A percentile compares a stretch with the other conserved stretches of the same genome.
Conservation (phyloP, 164 flowering plant species). For the Magnolia kwangsiensis region DNA sequence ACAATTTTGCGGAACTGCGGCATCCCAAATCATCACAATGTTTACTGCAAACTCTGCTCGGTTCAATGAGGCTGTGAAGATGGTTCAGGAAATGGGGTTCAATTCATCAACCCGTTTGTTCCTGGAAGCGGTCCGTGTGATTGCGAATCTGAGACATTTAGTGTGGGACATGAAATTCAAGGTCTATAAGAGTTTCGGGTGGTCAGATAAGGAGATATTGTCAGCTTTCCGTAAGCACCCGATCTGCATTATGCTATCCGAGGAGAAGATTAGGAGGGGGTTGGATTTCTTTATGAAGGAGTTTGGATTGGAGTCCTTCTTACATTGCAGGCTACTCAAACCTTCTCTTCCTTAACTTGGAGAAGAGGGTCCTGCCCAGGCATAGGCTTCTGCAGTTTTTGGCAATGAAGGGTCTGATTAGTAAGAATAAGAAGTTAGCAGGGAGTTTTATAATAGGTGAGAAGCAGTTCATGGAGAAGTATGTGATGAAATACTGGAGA, state of each 20-base stretch:
- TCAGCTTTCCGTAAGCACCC: background rate
- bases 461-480: background rate
- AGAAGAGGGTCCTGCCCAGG: background rate
- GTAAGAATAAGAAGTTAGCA: background rate
- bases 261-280: background rate
- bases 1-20: background rate
- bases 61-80: conserved; percentile 3
- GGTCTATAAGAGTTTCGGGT: conserved; percentile 2
- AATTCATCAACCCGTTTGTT: background rate
- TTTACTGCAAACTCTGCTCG: background rate
- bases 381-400: background rate
- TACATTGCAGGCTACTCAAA: background rate
- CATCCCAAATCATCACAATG: background rate
- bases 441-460: background rate
- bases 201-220: background rate
- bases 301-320: background rate
- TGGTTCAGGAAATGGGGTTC: background rate
- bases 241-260: background rate
- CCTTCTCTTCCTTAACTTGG: background rate
- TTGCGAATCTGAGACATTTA: background rate
- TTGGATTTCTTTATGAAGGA: background rate
- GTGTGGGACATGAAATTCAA: background rate
- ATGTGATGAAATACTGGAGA: background rate
- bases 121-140: background rate
- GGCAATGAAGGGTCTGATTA: background rate